A percentile compares a stretch with the other conserved stretches of the same genome.
Evolutionary conservation across 305 asterid species (phyloP).

Genomic region (Fraxinus angustifolia): DNA sequence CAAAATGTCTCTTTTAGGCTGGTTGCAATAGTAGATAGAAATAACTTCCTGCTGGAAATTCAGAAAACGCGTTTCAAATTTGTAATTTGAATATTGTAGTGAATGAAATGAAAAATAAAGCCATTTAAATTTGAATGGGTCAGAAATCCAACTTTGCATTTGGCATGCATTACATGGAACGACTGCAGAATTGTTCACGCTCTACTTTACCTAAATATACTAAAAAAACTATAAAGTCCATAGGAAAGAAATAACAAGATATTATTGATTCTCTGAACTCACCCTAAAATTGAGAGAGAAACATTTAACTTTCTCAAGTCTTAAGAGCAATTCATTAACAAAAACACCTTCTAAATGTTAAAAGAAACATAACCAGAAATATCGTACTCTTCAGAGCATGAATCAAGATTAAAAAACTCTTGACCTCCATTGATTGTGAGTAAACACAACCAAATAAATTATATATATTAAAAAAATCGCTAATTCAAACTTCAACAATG

Average conservation of each 20-base stretch:
- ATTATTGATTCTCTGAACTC: not conserved
- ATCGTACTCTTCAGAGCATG: not conserved
- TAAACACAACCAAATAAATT: not conserved
- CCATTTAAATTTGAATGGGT: not conserved
- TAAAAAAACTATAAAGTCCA: not conserved
- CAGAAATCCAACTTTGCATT: not conserved
- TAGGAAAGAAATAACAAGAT: not conserved
- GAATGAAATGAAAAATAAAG: not conserved
- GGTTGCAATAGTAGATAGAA: not conserved
- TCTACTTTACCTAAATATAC: not conserved
- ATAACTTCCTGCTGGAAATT: constrained; percentile 16
- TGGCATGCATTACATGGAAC: not conserved
- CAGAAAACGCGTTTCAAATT: constrained; percentile 2
- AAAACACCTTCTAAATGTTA: not conserved
- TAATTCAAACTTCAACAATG: not conserved
- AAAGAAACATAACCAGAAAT: not conserved
- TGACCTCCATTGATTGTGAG: not conserved
- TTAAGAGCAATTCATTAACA: not conserved
- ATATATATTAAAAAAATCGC: not conserved
- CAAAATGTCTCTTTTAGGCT: not conserved
- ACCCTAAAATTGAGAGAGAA: not conserved
- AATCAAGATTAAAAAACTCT: not conserved
- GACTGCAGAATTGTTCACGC: not conserved
- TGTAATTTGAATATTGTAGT: not conserved
- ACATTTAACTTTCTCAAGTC: not conserved